phyloP scores from a whole-genome alignment of 352 stramenopile genomes.

The Globisporangium perplexum region DNA sequence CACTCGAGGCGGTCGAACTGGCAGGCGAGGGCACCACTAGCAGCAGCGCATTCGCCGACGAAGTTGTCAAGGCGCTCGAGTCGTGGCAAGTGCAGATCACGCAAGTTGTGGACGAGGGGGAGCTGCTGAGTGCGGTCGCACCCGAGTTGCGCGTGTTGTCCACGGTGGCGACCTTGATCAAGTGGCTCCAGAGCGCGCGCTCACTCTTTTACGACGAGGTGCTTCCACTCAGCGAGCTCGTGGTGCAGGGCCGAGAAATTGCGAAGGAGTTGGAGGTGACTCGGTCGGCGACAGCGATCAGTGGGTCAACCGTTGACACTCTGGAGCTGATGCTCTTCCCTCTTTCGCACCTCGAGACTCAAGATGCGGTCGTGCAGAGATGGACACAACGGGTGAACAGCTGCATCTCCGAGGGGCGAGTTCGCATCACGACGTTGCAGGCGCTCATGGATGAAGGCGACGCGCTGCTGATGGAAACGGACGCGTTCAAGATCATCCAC shows the following conservation, averaged over 20 bases:
- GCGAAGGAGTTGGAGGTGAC: constrained; percentile 23
- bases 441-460: constrained; percentile 49
- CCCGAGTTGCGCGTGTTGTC: constrained; percentile 47
- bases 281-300: constrained; percentile 16
- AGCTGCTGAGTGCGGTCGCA: constrained; percentile 58
- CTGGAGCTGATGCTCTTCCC: constrained; percentile 66
- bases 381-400: constrained; percentile 56
- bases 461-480: constrained; percentile 60
- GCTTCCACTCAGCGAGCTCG: constrained; percentile 56
- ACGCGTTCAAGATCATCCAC: constrained; percentile 70
- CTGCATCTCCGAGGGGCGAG: constrained; percentile 59
- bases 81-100: constrained; percentile 62
- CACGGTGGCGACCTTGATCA: constrained; percentile 52
- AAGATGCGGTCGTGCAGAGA: constrained; percentile 57
- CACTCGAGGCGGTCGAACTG: constrained; percentile 52
- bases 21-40: constrained; percentile 18
- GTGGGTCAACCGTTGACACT: constrained; percentile 25
- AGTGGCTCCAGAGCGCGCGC: constrained; percentile 71
- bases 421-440: constrained; percentile 47
- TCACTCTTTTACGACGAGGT: constrained; percentile 80
- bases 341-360: constrained; percentile 54
- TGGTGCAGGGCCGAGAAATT: constrained; percentile 41
- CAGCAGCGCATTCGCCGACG: constrained; percentile 33
- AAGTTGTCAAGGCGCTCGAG: constrained; percentile 68
- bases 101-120: constrained; percentile 47